Percentiles rank a stretch among this genome's conserved stretches.
Conservation (phyloP, 257 asterid genomes). For the Solanum rostratum region DNA sequence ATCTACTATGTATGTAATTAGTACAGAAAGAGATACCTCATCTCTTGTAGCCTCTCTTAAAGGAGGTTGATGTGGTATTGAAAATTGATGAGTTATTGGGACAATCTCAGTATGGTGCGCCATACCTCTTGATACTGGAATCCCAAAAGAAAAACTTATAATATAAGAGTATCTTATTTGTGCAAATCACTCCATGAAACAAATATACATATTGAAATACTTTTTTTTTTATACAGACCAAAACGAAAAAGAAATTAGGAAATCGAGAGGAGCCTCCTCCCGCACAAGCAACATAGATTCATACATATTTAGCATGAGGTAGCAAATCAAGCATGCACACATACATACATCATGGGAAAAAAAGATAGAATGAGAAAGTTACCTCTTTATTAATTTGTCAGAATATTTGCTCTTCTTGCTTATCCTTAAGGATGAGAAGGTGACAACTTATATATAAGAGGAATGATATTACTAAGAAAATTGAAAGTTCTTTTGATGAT, state of each 20-base stretch:
- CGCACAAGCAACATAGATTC: too few species aligned
- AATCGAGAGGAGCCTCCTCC: too few species aligned
- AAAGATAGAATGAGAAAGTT: not conserved
- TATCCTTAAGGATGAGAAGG: not conserved
- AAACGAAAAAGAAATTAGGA: too few species aligned
- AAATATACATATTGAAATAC: too few species aligned
- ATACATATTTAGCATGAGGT: too few species aligned
- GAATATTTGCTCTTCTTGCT: not conserved
- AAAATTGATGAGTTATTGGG: not conserved
- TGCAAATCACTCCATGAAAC: too few species aligned
- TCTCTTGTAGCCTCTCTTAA: not conserved
- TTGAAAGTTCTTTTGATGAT: not conserved
- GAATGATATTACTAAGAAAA: not conserved
- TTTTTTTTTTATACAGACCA: too few species aligned
- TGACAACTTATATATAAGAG: not conserved
- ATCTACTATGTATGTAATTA: not conserved
- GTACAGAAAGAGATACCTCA: not conserved
- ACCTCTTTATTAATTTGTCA: not conserved
- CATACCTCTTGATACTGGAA: not conserved
- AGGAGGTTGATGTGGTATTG: not conserved
- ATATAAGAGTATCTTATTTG: too few species aligned
- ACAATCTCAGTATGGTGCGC: not conserved
- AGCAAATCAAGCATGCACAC: too few species aligned
- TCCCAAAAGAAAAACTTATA: not conserved
- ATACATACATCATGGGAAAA: not conserved